A percentile compares a stretch with the other conserved stretches of the same genome.
Evolutionary conservation across 352 stramenopile species (phyloP).

Genomic region (Phytopythium vexans): DNA sequence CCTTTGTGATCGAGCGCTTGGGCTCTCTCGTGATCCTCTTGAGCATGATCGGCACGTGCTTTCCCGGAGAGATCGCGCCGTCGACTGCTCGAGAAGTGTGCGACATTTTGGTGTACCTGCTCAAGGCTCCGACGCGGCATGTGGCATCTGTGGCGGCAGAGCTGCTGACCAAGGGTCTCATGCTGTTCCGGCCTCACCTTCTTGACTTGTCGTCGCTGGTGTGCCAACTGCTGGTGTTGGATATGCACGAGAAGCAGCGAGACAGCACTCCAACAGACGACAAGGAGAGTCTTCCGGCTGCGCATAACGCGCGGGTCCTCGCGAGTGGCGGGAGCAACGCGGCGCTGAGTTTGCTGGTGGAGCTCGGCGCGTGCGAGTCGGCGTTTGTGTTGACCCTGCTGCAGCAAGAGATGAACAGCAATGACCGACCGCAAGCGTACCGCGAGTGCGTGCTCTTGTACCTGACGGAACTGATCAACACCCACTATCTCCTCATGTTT

Average conservation of each 20-base stretch:
- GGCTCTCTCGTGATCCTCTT: constrained; percentile 75
- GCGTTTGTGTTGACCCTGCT: constrained; percentile 74
- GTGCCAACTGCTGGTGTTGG: constrained; percentile 64
- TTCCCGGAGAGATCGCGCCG: constrained; percentile 77
- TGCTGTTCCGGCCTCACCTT: constrained; percentile 81
- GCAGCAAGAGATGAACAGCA: constrained; percentile 83
- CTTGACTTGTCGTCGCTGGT: constrained; percentile 78
- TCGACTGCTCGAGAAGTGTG: constrained; percentile 74
- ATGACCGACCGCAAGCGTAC: constrained; percentile 60
- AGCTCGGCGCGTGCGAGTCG: constrained; percentile 72
- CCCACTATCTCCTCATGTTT: constrained; percentile 82
- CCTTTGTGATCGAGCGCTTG: constrained; percentile 52
- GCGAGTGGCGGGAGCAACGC: constrained; percentile 64
- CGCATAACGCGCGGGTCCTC: constrained; percentile 34
- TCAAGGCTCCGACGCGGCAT: constrained; percentile 49
- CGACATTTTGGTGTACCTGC: constrained; percentile 65
- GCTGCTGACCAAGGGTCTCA: constrained; percentile 75
- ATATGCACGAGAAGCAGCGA: constrained; percentile 71
- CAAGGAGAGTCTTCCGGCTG: constrained; percentile 22
- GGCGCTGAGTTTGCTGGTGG: constrained; percentile 71
- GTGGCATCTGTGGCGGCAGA: constrained; percentile 72
- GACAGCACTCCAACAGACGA: constrained; percentile 20
- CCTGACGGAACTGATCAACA: constrained; percentile 80
- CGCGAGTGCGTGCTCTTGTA: constrained; percentile 75
- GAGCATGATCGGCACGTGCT: constrained; percentile 87